These are phyloP conservation scores for Boletus pseudo-olivaceus DNA, from an alignment of 768 basidiomycete species.

Conservation along the genomic window DNA sequence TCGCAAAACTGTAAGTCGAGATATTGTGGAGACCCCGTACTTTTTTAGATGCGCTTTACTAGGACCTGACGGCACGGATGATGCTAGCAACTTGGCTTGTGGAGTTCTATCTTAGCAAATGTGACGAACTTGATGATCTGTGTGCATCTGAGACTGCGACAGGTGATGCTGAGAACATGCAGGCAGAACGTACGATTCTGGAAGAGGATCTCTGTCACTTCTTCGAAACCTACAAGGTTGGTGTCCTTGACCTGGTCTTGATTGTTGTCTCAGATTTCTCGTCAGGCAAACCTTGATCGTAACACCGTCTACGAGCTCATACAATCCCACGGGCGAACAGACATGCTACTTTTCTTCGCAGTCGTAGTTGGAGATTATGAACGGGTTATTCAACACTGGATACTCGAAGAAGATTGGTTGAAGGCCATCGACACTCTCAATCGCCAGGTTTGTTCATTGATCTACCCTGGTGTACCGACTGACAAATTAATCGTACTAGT, in stretches of 20 bases:
- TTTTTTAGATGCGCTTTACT: background rate
- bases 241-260: slow-evolving; percentile 4
- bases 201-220: slow-evolving; percentile 94
- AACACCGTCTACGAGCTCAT: slow-evolving; percentile 90
- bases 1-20: slow-evolving; percentile 64
- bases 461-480: background rate
- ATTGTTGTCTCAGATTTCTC: background rate
- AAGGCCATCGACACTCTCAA: slow-evolving; percentile 90
- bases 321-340: slow-evolving; percentile 87
- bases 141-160: slow-evolving; percentile 82
- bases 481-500: slow-evolving; percentile 39
- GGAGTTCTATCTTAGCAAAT: slow-evolving; percentile 95
- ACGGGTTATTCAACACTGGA: slow-evolving; percentile 88
- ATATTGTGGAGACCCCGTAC: background rate
- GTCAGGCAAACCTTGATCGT: slow-evolving; percentile 79
- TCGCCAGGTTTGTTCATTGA: slow-evolving; percentile 58
- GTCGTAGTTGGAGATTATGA: slow-evolving; percentile 74
- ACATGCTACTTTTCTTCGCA: slow-evolving; percentile 90
- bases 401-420: slow-evolving; percentile 87
- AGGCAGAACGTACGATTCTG: slow-evolving; percentile 72
- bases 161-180: slow-evolving; percentile 81
- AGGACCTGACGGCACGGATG: slow-evolving; percentile 94
- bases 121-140: slow-evolving; percentile 92
- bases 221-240: slow-evolving; percentile 89
- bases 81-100: slow-evolving; percentile 98